These are phyloP conservation scores for Zygoascus flipseniorum DNA, from an alignment of 805 yeast genomes.

Conservation along the genomic window DNA sequence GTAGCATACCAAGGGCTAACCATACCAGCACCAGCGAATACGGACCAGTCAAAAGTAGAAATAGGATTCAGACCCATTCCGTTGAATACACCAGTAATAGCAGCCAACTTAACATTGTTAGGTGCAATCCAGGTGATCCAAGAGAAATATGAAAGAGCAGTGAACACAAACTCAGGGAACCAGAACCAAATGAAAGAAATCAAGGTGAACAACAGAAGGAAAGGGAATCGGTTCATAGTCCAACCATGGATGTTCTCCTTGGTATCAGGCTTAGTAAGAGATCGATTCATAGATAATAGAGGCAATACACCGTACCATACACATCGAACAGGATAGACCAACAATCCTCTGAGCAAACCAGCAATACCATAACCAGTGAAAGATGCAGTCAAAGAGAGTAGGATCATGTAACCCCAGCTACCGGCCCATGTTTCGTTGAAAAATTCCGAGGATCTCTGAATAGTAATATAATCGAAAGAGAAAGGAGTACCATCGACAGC, in stretches of 20 bases:
- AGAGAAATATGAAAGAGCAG: conserved; percentile 52
- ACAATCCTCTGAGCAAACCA: conserved; percentile 47
- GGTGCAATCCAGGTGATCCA: conserved; percentile 52
- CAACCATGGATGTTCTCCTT: conserved; percentile 43
- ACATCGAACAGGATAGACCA: conserved; percentile 35
- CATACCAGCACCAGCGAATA: conserved; percentile 21
- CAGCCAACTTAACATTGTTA: conserved; percentile 48
- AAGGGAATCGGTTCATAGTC: conserved; percentile 45
- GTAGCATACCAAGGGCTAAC: conserved; percentile 13
- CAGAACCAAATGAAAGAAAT: conserved; percentile 49
- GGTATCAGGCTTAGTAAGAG: conserved; percentile 29
- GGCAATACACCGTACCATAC: conserved; percentile 49
- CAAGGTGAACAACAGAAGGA: conserved; percentile 37
- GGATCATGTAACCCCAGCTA: conserved; percentile 34
- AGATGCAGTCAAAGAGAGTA: conserved; percentile 40
- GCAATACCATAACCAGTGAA: conserved; percentile 45
- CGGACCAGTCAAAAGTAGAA: conserved; percentile 34
- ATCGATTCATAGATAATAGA: conserved; percentile 43
- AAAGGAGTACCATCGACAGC: conserved; percentile 41
- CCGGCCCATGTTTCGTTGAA: conserved; percentile 13
- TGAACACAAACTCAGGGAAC: conserved; percentile 59
- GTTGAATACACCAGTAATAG: conserved; percentile 47
- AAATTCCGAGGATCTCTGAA: conserved; percentile 8
- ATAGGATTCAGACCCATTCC: conserved; percentile 35
- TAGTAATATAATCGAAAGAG: conserved; percentile 19